Percentiles rank a stretch among this genome's conserved stretches.
phyloP scores from a whole-genome alignment of 139 green algal genomes.

The Pleodorina starrii region DNA sequence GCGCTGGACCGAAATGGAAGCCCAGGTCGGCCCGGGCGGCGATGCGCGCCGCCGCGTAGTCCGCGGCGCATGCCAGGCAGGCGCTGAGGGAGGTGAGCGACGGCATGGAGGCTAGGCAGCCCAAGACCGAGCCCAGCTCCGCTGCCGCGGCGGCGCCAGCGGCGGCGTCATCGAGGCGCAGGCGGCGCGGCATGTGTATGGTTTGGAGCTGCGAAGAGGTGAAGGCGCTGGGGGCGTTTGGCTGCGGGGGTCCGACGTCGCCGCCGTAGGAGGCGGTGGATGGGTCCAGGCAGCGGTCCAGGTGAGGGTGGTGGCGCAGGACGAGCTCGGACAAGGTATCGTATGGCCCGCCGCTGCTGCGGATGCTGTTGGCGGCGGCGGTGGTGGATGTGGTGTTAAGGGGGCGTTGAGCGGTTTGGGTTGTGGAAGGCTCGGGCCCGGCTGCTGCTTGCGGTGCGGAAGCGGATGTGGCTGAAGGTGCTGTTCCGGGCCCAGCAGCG shows the following conservation, averaged over 20 bases:
- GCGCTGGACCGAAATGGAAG: too few species aligned
- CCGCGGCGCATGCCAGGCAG: background rate
- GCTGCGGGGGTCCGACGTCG: too few species aligned
- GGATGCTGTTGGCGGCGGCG: background rate
- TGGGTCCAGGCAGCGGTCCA: conserved; percentile 10
- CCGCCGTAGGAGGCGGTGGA: conserved; percentile 1
- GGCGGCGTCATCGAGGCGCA: background rate
- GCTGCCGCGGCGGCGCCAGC: background rate
- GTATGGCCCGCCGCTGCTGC: background rate
- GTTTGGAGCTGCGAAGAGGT: background rate
- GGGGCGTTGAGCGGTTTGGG: background rate
- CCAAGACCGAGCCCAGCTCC: background rate
- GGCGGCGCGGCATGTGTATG: conserved; percentile 17
- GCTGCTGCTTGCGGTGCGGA: too few species aligned
- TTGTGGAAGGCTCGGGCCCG: too few species aligned
- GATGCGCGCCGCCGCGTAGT: background rate
- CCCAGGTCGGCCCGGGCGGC: background rate
- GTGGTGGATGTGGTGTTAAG: background rate
- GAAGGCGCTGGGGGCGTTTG: background rate
- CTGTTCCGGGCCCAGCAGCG: too few species aligned
- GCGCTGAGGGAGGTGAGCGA: background rate
- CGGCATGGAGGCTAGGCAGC: background rate
- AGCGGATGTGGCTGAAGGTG: too few species aligned
- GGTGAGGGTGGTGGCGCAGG: conserved; percentile 23
- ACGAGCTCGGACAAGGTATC: background rate